phyloP scores from a whole-genome alignment of 495 filamentous ascomycete species.

The Lophiostoma macrostomum region DNA sequence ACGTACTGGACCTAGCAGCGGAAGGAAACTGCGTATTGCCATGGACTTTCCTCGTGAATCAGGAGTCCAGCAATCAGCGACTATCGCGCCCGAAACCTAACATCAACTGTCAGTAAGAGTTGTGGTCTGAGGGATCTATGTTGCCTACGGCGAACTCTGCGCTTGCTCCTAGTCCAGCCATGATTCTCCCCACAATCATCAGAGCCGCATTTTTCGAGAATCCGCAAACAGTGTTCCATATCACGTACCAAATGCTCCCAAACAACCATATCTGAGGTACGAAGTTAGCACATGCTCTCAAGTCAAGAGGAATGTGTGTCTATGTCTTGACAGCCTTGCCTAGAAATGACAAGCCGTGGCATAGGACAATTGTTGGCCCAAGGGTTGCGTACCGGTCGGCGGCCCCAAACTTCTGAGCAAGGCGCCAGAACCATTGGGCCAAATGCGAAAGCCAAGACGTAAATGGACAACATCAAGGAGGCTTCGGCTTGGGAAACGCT shows the following conservation, averaged over 20 bases:
- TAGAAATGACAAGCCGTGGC: no score
- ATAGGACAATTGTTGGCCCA: no score
- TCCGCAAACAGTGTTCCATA: slow-evolving; percentile 26
- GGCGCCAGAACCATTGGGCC: slow-evolving; percentile 19
- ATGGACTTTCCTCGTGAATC: slow-evolving; percentile 25
- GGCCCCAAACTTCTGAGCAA: slow-evolving; percentile 14
- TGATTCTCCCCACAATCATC: slow-evolving; percentile 19
- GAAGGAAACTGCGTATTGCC: slow-evolving; percentile 11
- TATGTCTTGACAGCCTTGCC: no score
- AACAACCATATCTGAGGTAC: no score
- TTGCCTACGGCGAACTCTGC: slow-evolving; percentile 23
- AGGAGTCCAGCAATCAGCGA: slow-evolving; percentile 11
- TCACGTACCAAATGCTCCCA: slow-evolving; percentile 10
- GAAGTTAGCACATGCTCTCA: no score
- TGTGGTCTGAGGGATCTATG: neutral
- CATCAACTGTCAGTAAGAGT: neutral
- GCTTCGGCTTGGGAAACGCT: slow-evolving; percentile 26
- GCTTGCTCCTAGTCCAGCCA: slow-evolving; percentile 26
- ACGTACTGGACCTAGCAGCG: slow-evolving; percentile 26
- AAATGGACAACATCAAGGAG: slow-evolving; percentile 24
- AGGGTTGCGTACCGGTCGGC: no score
- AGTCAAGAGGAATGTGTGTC: no score
- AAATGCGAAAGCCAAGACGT: slow-evolving; percentile 21
- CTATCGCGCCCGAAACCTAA: slow-evolving; percentile 19
- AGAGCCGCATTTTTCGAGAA: slow-evolving; percentile 7